phyloP scores from a whole-genome alignment of 1,284 basidiomycete genomes.

The Ustilago loliicola region DNA sequence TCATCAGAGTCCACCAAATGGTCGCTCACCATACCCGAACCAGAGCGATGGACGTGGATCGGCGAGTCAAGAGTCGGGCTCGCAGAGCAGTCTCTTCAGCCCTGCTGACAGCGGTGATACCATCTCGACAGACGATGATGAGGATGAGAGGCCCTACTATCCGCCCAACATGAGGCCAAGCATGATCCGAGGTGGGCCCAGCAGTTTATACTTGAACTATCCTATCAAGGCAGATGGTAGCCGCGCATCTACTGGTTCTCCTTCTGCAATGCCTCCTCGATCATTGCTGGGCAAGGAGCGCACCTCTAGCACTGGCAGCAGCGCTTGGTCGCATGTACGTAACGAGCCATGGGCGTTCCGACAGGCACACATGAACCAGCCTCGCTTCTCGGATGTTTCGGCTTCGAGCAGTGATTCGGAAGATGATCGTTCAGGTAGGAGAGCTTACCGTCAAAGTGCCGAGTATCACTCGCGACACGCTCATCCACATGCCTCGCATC shows the following conservation, averaged over 20 bases:
- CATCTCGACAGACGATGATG: constrained; percentile 59
- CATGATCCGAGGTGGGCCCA: constrained; percentile 53
- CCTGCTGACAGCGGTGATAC: constrained; percentile 54
- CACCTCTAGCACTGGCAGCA: constrained; percentile 39
- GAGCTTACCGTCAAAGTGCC: constrained; percentile 24
- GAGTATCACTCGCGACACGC: constrained; percentile 19
- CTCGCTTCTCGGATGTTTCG: constrained; percentile 49
- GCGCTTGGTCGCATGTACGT: constrained; percentile 44
- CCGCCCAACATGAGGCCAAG: constrained; percentile 51
- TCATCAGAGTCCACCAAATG: constrained; percentile 29
- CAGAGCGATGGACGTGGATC: constrained; percentile 38
- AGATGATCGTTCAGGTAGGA: constrained; percentile 31
- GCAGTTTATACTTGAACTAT: constrained; percentile 53
- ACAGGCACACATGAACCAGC: constrained; percentile 42
- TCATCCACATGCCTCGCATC: constrained; percentile 15
- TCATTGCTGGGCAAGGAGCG: constrained; percentile 35
- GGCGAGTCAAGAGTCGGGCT: constrained; percentile 42
- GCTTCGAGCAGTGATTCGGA: constrained; percentile 50
- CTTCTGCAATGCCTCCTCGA: constrained; percentile 19
- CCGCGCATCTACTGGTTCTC: constrained; percentile 27
- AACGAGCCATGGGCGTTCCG: constrained; percentile 51
- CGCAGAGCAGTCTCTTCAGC: constrained; percentile 56
- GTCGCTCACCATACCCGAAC: constrained; percentile 29
- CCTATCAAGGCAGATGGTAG: constrained; percentile 27
- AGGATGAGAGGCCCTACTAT: constrained; percentile 57